These are phyloP conservation scores for Desmodesmus armatus DNA, from an alignment of 139 green algal genomes.

Conservation along the genomic window DNA sequence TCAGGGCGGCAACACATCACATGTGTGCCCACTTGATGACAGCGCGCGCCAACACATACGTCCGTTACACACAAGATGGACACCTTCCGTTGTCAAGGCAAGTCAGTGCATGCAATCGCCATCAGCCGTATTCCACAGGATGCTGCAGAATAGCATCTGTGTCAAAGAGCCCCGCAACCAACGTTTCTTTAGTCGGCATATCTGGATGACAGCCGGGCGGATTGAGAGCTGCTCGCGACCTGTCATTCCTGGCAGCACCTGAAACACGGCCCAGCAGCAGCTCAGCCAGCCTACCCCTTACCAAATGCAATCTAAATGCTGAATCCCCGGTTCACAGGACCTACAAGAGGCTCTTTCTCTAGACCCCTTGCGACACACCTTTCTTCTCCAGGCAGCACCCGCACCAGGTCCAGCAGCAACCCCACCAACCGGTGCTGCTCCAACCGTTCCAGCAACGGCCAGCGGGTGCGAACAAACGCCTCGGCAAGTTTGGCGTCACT, in stretches of 20 bases:
- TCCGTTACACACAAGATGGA: too few species aligned
- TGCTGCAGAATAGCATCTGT: too few species aligned
- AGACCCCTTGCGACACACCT: conserved; percentile 1
- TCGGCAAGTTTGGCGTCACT: conserved; percentile 56
- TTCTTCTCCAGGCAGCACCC: conserved; percentile 59
- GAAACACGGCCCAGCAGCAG: too few species aligned
- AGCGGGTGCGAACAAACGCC: conserved; percentile 57
- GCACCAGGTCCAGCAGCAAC: conserved; percentile 70
- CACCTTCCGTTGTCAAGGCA: too few species aligned
- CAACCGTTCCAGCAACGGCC: conserved; percentile 59
- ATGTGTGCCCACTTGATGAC: neutral
- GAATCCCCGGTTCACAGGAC: neutral
- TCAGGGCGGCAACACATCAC: neutral
- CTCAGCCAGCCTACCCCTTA: neutral
- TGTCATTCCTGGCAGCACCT: neutral
- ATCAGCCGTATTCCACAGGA: too few species aligned
- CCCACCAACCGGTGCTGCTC: conserved; percentile 47
- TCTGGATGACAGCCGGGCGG: too few species aligned
- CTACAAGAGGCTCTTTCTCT: neutral
- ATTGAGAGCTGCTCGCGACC: neutral
- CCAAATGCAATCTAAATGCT: neutral
- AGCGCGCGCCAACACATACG: too few species aligned
- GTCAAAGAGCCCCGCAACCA: too few species aligned
- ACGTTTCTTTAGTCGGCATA: too few species aligned
- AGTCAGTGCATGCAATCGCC: too few species aligned